phyloP scores from a whole-genome alignment of 352 stramenopile genomes.

The Pythium brassicae region DNA sequence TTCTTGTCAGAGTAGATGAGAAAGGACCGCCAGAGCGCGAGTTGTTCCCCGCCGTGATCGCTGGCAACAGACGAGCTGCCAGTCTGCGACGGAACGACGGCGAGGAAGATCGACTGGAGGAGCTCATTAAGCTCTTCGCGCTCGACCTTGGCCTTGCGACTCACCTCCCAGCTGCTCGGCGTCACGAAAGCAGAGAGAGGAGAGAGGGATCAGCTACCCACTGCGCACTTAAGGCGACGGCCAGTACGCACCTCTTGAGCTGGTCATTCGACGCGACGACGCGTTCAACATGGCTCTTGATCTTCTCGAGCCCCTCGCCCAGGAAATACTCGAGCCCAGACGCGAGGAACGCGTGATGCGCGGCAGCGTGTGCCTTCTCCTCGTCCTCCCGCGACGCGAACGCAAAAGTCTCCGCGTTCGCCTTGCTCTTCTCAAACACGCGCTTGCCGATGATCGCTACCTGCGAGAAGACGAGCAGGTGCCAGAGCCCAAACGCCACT shows the following conservation, averaged over 20 bases:
- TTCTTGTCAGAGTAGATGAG: constrained; percentile 76
- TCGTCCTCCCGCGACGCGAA: constrained; percentile 21
- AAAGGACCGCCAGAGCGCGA: constrained; percentile 56
- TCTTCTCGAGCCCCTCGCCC: constrained; percentile 50
- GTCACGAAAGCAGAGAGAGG: no score
- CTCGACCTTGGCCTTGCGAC: constrained; percentile 55
- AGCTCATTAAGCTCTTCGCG: constrained; percentile 73
- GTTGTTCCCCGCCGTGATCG: constrained; percentile 16
- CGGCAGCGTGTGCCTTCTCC: constrained; percentile 33
- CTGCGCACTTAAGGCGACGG: no score
- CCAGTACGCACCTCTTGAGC: constrained; percentile 39
- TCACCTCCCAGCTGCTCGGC: constrained; percentile 52
- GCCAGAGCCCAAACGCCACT: constrained; percentile 70
- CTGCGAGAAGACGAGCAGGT: constrained; percentile 78
- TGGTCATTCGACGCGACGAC: constrained; percentile 41
- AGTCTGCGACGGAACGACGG: constrained; percentile 37
- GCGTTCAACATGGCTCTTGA: constrained; percentile 58
- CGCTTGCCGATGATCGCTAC: constrained; percentile 73
- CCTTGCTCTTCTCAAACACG: constrained; percentile 61
- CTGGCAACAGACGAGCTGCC: no score
- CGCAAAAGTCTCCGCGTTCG: constrained; percentile 8
- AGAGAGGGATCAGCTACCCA: no score
- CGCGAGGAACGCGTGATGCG: constrained; percentile 66
- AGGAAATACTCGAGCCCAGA: constrained; percentile 80
- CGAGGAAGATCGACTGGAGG: constrained; percentile 61